Evolutionary conservation across 2,329 filamentous ascomycete genomes (phyloP), one percentile per base, ranked within the genome.

Genomic region (Pseudogymnoascus sp.): DNA sequence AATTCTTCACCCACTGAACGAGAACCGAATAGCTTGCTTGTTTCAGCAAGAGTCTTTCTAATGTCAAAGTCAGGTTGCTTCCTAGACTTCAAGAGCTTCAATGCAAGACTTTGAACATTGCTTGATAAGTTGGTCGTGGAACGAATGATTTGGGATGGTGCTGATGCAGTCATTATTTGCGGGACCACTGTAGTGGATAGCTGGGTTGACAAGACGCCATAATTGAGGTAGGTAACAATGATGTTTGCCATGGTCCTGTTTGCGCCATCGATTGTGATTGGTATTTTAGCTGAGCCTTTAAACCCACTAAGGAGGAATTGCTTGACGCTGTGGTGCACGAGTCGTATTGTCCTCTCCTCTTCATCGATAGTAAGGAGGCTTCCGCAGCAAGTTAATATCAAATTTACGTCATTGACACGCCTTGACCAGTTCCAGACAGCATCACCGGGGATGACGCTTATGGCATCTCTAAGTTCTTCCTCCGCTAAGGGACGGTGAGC

Each of bases 381-480:
- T 17, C 75, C 74, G 19, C 75, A 77, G 37, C 67, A 74, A 13
- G 64, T 63, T 1, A 77, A 60, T 1, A 66, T 62, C 0, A 65
- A 60, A 29, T 68, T 63, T 0, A 75, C 65, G 15, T 74, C 64
- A 19, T 72, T 74, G 13, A 73, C 23, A 33, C 69, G 62, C 21
- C 50, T 65, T 19, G 40, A 35, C 0, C 66, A 66, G 13, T 71
- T 62, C 73, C 72, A 75, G 1, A 33, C 31, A 0, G 66, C 59
- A 11, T 75, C 65, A 1, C 76, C 75, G 5, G 72, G 71, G 1
- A 64, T 63, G 0, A 80, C 74, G 13, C 76, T 77, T 0, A 77
- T 60, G 4, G 75, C 75, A 69, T 79, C 77, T 17, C 71, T 69
- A 56, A 80, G 67, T 59, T 79, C 73, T 0, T 74, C 68, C 0